phyloP scores from a whole-genome alignment of 441 rosid genomes.

The Pelargonium cotyledonis region DNA sequence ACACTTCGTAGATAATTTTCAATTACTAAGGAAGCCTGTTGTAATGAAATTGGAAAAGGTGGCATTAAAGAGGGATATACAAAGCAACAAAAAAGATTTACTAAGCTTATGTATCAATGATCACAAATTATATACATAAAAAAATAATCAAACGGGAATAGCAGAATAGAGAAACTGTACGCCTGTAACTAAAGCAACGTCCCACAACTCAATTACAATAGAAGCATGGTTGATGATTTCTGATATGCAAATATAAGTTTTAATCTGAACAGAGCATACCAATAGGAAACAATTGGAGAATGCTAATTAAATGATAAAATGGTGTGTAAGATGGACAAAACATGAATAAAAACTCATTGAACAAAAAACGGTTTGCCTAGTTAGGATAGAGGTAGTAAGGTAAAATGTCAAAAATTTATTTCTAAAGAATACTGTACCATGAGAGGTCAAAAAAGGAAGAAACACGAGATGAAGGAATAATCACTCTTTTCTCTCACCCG shows the following conservation, averaged over 20 bases:
- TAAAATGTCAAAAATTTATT: too few relatives aligned
- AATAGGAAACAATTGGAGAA: not conserved
- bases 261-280: not conserved
- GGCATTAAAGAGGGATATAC: not conserved
- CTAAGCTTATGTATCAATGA: not conserved
- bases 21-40: not conserved
- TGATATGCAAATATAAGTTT: not conserved
- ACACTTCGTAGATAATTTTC: not conserved
- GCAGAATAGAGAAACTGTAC: not conserved
- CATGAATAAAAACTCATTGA: conserved; percentile 2
- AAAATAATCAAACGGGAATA: not conserved
- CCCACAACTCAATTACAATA: not conserved
- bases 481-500: not conserved
- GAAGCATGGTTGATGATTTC: conserved; percentile 5
- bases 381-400: not conserved
- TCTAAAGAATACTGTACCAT: not conserved
- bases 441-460: not conserved
- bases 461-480: not conserved
- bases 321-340: not conserved
- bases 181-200: conserved; percentile 2
- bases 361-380: not conserved
- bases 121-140: not conserved
- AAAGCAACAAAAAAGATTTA: not conserved
- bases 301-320: not conserved
- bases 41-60: not conserved